Evolutionary conservation across 768 basidiomycete genomes (phyloP).

Genomic region (Leucogyrophana mollusca): DNA sequence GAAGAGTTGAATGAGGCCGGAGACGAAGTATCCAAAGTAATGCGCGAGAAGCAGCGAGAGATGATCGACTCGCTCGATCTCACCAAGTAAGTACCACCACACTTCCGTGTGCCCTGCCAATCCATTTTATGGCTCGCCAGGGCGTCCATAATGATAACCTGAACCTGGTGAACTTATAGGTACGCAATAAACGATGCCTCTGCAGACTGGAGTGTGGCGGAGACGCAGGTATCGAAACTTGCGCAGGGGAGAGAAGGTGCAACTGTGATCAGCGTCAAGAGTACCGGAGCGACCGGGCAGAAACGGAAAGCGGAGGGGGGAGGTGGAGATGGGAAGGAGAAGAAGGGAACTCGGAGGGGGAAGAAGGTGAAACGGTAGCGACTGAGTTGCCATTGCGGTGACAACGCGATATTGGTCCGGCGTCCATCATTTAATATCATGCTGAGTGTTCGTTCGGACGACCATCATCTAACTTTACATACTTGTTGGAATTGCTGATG

Average conservation of each 20-base stretch:
- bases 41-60: slow-evolving; percentile 75
- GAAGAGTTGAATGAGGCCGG: slow-evolving; percentile 80
- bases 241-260: slow-evolving; percentile 46
- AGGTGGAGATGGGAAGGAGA: slow-evolving; percentile 34
- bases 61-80: slow-evolving; percentile 89
- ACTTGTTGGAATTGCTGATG: no score
- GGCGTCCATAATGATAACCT: slow-evolving; percentile 13
- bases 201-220: slow-evolving; percentile 74
- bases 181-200: slow-evolving; percentile 72
- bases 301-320: slow-evolving; percentile 59
- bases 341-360: slow-evolving; percentile 48
- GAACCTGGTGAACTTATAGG: slow-evolving; percentile 33
- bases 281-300: slow-evolving; percentile 35
- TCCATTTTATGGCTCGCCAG: slow-evolving; percentile 9
- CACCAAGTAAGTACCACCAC: slow-evolving; percentile 62
- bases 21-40: slow-evolving; percentile 51
- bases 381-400: not conserved
- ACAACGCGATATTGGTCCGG: no score
- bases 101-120: not conserved
- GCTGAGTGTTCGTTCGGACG: no score
- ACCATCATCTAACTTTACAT: no score
- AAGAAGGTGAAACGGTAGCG: slow-evolving; percentile 39
- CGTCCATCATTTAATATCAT: no score
- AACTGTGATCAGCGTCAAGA: slow-evolving; percentile 78
- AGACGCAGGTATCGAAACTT: slow-evolving; percentile 63